A percentile compares a stretch with the other conserved stretches of the same genome.
Conservation (phyloP, 176 grass and related monocot genomes). For the Aegilops longissima region DNA sequence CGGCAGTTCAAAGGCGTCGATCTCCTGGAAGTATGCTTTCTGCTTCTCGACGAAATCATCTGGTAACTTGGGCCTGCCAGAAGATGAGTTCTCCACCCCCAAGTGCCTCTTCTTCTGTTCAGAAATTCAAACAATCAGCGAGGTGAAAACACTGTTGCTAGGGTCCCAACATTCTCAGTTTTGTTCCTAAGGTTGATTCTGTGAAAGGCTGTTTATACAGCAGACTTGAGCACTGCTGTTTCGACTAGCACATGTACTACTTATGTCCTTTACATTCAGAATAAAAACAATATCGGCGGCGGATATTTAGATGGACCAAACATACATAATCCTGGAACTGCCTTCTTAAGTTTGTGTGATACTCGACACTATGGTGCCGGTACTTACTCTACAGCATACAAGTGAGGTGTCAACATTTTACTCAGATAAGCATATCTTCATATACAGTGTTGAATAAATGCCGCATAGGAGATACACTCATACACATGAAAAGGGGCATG, state of each 20-base stretch:
- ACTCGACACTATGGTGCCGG: background rate
- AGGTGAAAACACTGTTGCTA: background rate
- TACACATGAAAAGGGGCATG: background rate
- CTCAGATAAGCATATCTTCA: background rate
- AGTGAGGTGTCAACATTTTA: background rate
- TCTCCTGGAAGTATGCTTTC: slow-evolving; percentile 47
- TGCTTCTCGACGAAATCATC: slow-evolving; percentile 23
- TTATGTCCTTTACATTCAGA: background rate
- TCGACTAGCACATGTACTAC: background rate
- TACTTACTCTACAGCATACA: background rate
- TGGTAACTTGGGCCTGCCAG: slow-evolving; percentile 9
- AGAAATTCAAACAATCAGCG: slow-evolving; percentile 2
- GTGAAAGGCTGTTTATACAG: background rate
- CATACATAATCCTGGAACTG: background rate
- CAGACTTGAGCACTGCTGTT: background rate
- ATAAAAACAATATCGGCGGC: background rate
- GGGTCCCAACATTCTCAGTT: background rate
- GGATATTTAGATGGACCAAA: background rate
- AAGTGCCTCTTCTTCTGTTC: slow-evolving; percentile 30
- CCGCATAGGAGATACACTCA: background rate
- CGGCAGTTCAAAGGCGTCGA: slow-evolving; percentile 54
- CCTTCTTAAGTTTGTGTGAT: background rate
- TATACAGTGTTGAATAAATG: background rate
- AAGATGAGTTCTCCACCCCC: background rate
- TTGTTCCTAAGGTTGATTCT: background rate